Base-by-base conservation (phyloP, 2,329 filamentous ascomycete genomes). In the Calcarisporium arbuscula region DNA sequence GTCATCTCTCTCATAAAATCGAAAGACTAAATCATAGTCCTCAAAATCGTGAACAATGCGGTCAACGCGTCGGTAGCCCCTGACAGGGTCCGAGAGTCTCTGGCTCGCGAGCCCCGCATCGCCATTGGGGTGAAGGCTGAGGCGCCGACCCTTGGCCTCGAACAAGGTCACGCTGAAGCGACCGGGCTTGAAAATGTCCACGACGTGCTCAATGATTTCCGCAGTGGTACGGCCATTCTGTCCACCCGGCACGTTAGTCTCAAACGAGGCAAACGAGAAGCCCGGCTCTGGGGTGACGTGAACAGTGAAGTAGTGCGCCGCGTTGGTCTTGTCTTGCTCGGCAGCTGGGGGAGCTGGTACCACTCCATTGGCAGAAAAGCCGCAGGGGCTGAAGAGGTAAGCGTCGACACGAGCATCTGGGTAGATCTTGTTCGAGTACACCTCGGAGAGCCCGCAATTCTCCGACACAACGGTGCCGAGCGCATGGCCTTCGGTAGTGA, bases 11-110 rank as follows among this genome's bases (percentile, higher is more conserved):
- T 96, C 89, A 56, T 94, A 98, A 70, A 94, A 95, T 39, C 90
- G 78, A 67, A 98, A 98, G 29, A 98, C 83, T 23, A 98, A 71
- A 58, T 96, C 89, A 55, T 98, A 98, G 34, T 94, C 92, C 54
- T 98, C 90, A 50, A 98, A 81, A 53, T 96, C 89, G 60, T 98
- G 92, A 32, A 98, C 87, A 46, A 98, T 95, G 35, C 89, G 82
- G 59, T 98, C 92, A 34, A 95, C 76, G 15, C 92, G 78, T 41
- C 83, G 77, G 58, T 98, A 98, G 3, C 92, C 92, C 41, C 77
- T 70, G 47, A 98, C 84, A 32, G 71, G 70, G 51, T 96, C 89
- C 66, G 89, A 82, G 10, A 73, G 60, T 18, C 65, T 64, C 58
- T 72, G 69, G 34, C 59, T 49, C 39, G 64, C 54, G 44, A 53